Percentiles rank a stretch among this genome's conserved stretches.
Conservation (phyloP, 345 rosid genomes). For the Garcia nutans region DNA sequence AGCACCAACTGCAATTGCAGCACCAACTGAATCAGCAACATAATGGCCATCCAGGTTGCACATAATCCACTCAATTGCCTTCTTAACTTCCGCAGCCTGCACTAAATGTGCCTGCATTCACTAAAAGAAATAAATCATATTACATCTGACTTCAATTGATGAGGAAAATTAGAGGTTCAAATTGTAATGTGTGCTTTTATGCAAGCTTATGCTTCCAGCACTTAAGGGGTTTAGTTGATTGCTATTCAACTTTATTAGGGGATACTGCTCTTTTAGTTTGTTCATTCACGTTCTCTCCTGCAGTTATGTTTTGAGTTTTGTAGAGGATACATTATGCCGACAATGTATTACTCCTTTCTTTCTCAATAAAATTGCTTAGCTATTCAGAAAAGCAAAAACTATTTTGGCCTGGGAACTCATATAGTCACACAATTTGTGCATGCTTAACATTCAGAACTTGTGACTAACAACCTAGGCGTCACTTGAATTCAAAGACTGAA, state of each 20-base stretch:
- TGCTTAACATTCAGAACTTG: not conserved
- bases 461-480: not conserved
- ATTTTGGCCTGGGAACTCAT: not conserved
- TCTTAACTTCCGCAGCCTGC: slow-evolving; percentile 94
- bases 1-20: slow-evolving; percentile 83
- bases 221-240: not conserved
- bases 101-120: slow-evolving; percentile 99
- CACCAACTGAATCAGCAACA: slow-evolving; percentile 89
- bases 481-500: not conserved
- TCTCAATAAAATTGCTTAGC: not conserved
- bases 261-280: not conserved
- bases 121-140: slow-evolving; percentile 94
- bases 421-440: not conserved
- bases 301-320: not conserved
- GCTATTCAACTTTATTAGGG: not conserved
- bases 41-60: slow-evolving; percentile 83
- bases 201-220: not conserved
- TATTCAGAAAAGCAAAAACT: not conserved
- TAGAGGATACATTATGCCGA: not conserved
- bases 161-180: slow-evolving; percentile 7
- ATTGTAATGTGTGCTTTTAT: not conserved
- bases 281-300: not conserved
- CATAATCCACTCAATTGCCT: slow-evolving; percentile 95
- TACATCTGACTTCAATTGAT: slow-evolving; percentile 54
- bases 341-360: not conserved